phyloP scores from a whole-genome alignment of 176 grass and related monocot genomes.

The Aegilops tauschii region DNA sequence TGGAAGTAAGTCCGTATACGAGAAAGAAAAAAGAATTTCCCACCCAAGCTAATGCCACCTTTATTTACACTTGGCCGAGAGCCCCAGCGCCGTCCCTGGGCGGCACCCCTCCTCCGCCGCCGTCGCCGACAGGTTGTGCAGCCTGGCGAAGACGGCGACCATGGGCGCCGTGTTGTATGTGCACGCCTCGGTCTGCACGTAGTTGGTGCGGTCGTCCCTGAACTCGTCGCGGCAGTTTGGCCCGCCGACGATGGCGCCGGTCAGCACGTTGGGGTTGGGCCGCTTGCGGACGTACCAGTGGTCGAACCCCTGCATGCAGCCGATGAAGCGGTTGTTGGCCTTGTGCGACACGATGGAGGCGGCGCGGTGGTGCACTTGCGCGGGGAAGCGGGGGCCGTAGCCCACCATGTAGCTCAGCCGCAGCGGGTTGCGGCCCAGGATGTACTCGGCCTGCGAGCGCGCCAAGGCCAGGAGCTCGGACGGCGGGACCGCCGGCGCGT shows the following conservation, averaged over 20 bases:
- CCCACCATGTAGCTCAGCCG: constrained; percentile 79
- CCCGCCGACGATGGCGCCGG: constrained; percentile 81
- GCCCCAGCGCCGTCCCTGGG: neutral
- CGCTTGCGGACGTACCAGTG: constrained; percentile 52
- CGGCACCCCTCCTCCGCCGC: neutral
- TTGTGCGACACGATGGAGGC: constrained; percentile 85
- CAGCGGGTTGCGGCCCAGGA: constrained; percentile 80
- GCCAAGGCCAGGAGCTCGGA: constrained; percentile 54
- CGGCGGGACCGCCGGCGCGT: constrained; percentile 4
- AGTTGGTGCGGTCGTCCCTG: constrained; percentile 58
- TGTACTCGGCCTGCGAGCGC: constrained; percentile 78
- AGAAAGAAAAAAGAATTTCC: constrained; percentile 60
- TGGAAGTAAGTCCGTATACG: constrained; percentile 29
- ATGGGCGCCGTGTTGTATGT: constrained; percentile 87
- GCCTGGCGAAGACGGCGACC: constrained; percentile 82
- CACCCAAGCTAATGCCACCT: neutral
- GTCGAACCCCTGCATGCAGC: constrained; percentile 90
- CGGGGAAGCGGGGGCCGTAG: constrained; percentile 57
- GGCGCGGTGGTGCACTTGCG: constrained; percentile 70
- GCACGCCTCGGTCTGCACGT: constrained; percentile 91
- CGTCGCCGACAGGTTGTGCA: constrained; percentile 36
- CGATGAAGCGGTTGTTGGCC: constrained; percentile 73
- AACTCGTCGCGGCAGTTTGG: constrained; percentile 69
- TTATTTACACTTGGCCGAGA: constrained; percentile 45
- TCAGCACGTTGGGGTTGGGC: constrained; percentile 76